phyloP scores from a whole-genome alignment of 2,329 filamentous ascomycete species.

The Beauveria sp. region DNA sequence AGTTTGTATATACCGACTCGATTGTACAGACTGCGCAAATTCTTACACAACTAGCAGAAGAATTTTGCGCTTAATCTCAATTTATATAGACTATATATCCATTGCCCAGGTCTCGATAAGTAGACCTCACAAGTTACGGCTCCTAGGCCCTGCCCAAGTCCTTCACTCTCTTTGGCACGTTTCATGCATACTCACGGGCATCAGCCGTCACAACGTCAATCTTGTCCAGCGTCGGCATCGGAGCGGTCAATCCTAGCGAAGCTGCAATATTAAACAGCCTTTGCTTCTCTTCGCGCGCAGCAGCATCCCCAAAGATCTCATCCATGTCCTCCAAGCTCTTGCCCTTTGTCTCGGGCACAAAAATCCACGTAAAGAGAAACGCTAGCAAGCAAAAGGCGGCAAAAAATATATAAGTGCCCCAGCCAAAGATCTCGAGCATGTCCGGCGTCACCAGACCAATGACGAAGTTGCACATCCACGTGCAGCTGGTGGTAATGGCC shows the following conservation, averaged over 20 bases:
- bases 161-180: no score
- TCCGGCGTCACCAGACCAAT: slow-evolving; percentile 31
- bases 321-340: slow-evolving; percentile 51
- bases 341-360: slow-evolving; percentile 52
- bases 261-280: slow-evolving; percentile 20
- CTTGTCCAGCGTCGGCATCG: slow-evolving; percentile 16
- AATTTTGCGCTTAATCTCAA: slow-evolving; percentile 20
- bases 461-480: slow-evolving; percentile 31
- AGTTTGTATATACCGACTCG: slow-evolving; percentile 40
- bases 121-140: not conserved
- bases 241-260: slow-evolving; percentile 18
- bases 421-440: slow-evolving; percentile 44
- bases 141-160: no score
- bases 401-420: slow-evolving; percentile 54
- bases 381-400: slow-evolving; percentile 44
- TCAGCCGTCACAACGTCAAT: slow-evolving; percentile 1
- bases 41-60: slow-evolving; percentile 19
- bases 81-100: not conserved
- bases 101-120: not conserved
- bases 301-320: slow-evolving; percentile 32
- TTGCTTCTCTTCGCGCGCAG: slow-evolving; percentile 27
- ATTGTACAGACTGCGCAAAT: slow-evolving; percentile 26
- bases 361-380: slow-evolving; percentile 42
- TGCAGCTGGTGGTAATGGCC: slow-evolving; percentile 45
- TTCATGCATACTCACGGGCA: not conserved